phyloP scores from a whole-genome alignment of 2,329 filamentous ascomycete genomes.

The Calonectria leucothoes region DNA sequence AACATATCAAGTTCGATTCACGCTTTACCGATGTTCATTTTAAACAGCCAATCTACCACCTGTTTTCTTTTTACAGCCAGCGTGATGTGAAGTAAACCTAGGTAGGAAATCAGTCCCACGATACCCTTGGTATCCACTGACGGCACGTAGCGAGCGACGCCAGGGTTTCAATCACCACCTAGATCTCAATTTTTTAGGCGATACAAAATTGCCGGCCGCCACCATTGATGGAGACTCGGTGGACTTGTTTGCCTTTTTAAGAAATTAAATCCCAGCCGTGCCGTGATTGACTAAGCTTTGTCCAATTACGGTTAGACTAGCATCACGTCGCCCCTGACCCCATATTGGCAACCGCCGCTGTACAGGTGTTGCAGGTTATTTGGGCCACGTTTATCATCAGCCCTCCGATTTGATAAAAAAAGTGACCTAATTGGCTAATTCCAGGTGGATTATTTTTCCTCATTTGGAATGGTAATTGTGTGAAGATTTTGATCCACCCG shows the following conservation, averaged over 20 bases:
- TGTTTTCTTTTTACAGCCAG: not conserved
- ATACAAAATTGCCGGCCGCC: not conserved
- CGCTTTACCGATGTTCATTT: not conserved
- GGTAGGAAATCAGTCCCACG: not conserved
- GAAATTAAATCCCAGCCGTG: not conserved
- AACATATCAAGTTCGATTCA: not conserved
- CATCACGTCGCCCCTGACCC: not conserved
- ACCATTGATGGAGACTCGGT: not conserved
- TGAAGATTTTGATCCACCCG: not conserved
- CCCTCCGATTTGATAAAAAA: not conserved
- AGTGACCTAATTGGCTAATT: not conserved
- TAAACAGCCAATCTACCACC: not conserved
- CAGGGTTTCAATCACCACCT: not conserved
- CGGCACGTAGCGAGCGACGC: not conserved
- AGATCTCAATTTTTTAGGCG: too few species aligned
- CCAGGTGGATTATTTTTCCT: not conserved
- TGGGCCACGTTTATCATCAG: not conserved
- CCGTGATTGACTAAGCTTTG: not conserved
- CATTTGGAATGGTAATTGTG: not conserved
- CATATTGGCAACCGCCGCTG: not conserved
- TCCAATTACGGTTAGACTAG: not conserved
- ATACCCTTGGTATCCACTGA: not conserved
- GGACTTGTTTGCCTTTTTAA: not conserved
- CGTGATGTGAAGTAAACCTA: not conserved
- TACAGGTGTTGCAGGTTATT: not conserved